phyloP scores from a whole-genome alignment of 176 grass and related monocot species.

The Aegilops speltoides region DNA sequence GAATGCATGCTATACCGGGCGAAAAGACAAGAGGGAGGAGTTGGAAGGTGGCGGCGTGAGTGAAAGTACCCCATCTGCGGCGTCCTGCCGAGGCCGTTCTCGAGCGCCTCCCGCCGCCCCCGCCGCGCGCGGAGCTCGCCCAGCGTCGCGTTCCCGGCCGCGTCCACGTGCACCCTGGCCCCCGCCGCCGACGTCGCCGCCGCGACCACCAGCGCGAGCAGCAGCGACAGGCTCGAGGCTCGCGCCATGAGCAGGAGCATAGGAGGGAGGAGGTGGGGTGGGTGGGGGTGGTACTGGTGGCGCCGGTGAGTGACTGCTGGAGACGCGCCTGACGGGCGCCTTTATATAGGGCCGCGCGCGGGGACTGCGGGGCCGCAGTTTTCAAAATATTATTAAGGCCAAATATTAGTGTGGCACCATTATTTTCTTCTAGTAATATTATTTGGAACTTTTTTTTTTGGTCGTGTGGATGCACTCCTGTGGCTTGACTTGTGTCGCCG shows the following conservation, averaged over 20 bases:
- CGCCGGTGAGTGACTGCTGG: background rate
- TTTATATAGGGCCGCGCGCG: constrained; percentile 17
- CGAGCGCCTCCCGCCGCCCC: constrained; percentile 11
- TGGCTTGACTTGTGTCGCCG: background rate
- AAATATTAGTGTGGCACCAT: background rate
- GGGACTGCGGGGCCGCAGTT: background rate
- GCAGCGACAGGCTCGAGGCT: constrained; percentile 14
- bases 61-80: constrained; percentile 79
- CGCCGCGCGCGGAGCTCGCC: constrained; percentile 29
- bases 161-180: background rate
- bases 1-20: background rate
- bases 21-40: background rate
- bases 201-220: constrained; percentile 24
- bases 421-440: background rate
- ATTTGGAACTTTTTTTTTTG: background rate
- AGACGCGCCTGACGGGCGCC: background rate
- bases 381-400: background rate
- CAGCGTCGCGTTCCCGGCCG: constrained; percentile 36
- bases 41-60: background rate
- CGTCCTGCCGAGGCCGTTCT: constrained; percentile 73
- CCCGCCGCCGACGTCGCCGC: background rate
- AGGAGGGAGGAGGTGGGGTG: background rate
- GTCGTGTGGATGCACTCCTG: background rate
- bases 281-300: background rate
- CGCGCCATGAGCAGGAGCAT: constrained; percentile 40